Percentiles rank a stretch among this genome's conserved stretches.
These are phyloP conservation scores for Trichoderma pleuroti DNA, from an alignment of 2,329 filamentous ascomycete species.

Conservation along the genomic window DNA sequence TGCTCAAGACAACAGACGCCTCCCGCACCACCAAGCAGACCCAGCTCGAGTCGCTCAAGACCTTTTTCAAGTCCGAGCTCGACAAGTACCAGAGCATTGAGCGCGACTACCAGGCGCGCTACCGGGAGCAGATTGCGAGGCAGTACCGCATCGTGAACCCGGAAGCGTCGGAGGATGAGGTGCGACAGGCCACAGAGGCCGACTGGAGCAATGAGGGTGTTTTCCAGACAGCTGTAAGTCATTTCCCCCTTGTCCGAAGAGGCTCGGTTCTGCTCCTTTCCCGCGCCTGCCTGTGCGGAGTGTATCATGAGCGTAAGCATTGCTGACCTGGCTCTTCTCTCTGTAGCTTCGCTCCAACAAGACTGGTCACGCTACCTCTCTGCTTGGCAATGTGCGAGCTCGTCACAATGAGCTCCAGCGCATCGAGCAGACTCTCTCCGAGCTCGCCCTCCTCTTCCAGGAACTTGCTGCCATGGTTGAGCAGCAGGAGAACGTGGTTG, in stretches of 20 bases:
- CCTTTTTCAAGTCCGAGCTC: conserved; percentile 68
- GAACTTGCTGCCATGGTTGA: conserved; percentile 73
- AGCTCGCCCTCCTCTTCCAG: conserved; percentile 67
- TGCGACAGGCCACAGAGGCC: conserved; percentile 63
- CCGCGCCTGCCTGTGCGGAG: neutral
- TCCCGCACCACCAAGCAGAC: conserved; percentile 64
- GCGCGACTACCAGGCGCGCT: conserved; percentile 64
- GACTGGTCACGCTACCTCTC: conserved; percentile 66
- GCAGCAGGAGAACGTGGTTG: conserved; percentile 64
- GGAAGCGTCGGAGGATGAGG: conserved; percentile 70
- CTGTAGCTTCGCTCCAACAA: conserved; percentile 69
- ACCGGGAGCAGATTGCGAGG: conserved; percentile 73
- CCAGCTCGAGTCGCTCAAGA: conserved; percentile 67
- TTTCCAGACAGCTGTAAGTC: conserved; percentile 74
- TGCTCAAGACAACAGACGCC: conserved; percentile 57
- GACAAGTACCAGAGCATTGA: conserved; percentile 70
- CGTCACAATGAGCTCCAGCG: conserved; percentile 79
- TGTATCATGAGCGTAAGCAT: neutral
- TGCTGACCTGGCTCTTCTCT: conserved; percentile 11
- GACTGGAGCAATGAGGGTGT: conserved; percentile 78
- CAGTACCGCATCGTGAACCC: conserved; percentile 82
- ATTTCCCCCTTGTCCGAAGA: neutral
- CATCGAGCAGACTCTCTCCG: conserved; percentile 71
- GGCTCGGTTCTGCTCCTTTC: neutral
- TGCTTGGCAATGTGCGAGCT: conserved; percentile 74